A percentile compares a stretch with the other conserved stretches of the same genome.
Evolutionary conservation across 2,329 filamentous ascomycete species (phyloP).

Genomic region (Epichloe brachyelytri): DNA sequence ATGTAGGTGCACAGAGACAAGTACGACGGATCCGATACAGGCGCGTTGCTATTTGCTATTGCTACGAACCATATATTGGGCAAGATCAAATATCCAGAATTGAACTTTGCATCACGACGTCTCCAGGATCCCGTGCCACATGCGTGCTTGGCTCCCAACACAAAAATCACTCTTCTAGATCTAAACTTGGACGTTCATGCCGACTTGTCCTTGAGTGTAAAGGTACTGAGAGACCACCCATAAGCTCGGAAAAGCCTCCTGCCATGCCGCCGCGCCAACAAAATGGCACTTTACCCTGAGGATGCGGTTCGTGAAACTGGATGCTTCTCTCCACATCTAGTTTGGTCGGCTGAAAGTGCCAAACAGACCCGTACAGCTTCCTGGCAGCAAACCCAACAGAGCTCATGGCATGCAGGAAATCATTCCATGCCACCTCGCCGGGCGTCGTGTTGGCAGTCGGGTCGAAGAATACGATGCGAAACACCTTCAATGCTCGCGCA

Average conservation of each 20-base stretch:
- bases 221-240: conserved; percentile 35
- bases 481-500: conserved; percentile 20
- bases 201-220: conserved; percentile 16
- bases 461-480: conserved; percentile 29
- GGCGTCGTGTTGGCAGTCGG: conserved; percentile 21
- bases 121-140: no score
- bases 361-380: conserved; percentile 48
- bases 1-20: no score
- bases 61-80: no score
- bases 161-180: no score
- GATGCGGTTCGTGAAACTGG: conserved; percentile 49
- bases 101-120: no score
- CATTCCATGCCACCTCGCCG: conserved; percentile 38
- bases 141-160: no score
- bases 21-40: no score
- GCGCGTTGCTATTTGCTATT: no score
- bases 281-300: conserved; percentile 36
- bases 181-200: not conserved
- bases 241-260: conserved; percentile 35
- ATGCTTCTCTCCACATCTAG: conserved; percentile 34
- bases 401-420: conserved; percentile 40
- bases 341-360: conserved; percentile 39
- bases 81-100: no score
- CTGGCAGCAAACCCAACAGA: conserved; percentile 35
- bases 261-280: conserved; percentile 31